Evolutionary conservation across 176 grass and related monocot genomes (phyloP).

Genomic region (barley (Hordeum vulgare)): MorexV3_pseudomolecules_assembly NC_058518.1:247103961-247104460

Average conservation of each 20-base stretch:
- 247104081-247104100: constrained; percentile 68
- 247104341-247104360: background rate
- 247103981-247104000: background rate
- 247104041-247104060: background rate
- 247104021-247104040: background rate
- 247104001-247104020: background rate
- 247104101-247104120: constrained; percentile 62
- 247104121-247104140: constrained; percentile 75
- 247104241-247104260: background rate
- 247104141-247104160: constrained; percentile 51
- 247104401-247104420: background rate
- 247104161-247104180: background rate
- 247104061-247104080: background rate
- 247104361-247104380: background rate
- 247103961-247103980: constrained; percentile 10
- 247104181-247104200: background rate
- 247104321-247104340: background rate
- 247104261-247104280: background rate
- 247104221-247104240: background rate
- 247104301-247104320: background rate
- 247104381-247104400: background rate
- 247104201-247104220: background rate
- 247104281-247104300: background rate
- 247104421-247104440: background rate
- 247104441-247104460: background rate